Evolutionary conservation across 2,329 filamentous ascomycete species (phyloP).

Genomic region (Orbilia quercus): DNA sequence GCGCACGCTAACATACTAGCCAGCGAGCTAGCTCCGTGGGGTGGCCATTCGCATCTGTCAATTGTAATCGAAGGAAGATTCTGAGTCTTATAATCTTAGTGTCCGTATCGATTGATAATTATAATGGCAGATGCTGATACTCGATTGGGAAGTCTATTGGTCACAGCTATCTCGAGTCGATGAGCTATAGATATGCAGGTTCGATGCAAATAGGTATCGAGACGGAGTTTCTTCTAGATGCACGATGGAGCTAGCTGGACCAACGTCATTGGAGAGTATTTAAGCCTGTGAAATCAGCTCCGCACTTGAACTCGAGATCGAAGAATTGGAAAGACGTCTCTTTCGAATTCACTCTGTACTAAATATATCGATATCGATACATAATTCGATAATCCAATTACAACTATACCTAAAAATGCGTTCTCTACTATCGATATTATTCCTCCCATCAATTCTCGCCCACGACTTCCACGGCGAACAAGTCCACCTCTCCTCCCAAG

Average conservation of each 20-base stretch:
- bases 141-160: slow-evolving; percentile 5
- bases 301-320: slow-evolving; percentile 10
- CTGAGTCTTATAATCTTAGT: too few species aligned
- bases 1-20: slow-evolving; percentile 23
- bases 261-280: slow-evolving; percentile 24
- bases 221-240: slow-evolving; percentile 8
- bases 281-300: slow-evolving; percentile 1
- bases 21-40: slow-evolving; percentile 28
- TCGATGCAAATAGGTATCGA: slow-evolving; percentile 9
- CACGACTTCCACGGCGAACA: slow-evolving; percentile 18
- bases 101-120: slow-evolving; percentile 30
- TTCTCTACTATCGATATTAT: neutral
- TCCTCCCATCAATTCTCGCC: slow-evolving; percentile 7
- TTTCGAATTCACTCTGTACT: slow-evolving; percentile 12
- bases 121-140: slow-evolving; percentile 11
- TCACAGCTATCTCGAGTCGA: slow-evolving; percentile 15
- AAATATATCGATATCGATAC: too few species aligned
- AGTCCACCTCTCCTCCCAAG: slow-evolving; percentile 61
- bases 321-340: neutral
- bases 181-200: slow-evolving; percentile 12
- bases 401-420: too few species aligned
- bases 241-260: slow-evolving; percentile 7
- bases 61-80: too few species aligned
- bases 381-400: too few species aligned
- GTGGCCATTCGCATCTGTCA: slow-evolving; percentile 17